Conservation (phyloP, 2,329 filamentous ascomycete genomes). For the Hymenoscyphus repandus region DNA sequence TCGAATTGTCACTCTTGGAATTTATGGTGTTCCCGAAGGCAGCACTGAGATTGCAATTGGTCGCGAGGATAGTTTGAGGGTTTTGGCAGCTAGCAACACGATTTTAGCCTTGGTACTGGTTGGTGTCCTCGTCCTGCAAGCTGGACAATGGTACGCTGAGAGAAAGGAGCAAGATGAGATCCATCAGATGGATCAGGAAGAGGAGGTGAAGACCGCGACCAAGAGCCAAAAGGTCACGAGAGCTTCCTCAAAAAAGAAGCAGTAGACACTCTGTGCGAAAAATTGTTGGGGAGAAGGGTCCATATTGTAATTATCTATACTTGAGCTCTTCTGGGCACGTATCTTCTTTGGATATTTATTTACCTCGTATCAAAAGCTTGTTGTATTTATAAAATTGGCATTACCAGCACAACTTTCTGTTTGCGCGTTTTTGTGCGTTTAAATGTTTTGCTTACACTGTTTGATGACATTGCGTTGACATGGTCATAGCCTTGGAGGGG, state of each 20-base stretch:
- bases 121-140: constrained; percentile 87
- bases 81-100: constrained; percentile 90
- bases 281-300: too few relatives aligned
- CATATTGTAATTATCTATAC: too few relatives aligned
- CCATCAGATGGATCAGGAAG: constrained; percentile 54
- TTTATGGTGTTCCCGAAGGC: constrained; percentile 39
- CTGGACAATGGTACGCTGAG: constrained; percentile 98
- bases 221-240: constrained; percentile 33
- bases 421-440: too few relatives aligned
- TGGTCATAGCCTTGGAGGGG: too few relatives aligned
- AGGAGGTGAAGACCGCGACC: constrained; percentile 41
- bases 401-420: too few relatives aligned
- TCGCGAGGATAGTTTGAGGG: constrained; percentile 83
- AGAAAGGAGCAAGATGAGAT: constrained; percentile 81
- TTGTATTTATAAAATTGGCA: too few relatives aligned
- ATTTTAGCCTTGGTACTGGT: constrained; percentile 90
- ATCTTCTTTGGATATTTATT: too few relatives aligned
- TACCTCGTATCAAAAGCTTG: too few relatives aligned
- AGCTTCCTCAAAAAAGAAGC: constrained; percentile 33
- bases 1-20: constrained; percentile 70
- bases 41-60: constrained; percentile 61
- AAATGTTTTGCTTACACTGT: too few relatives aligned
- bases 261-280: constrained; percentile 15
- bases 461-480: too few relatives aligned
- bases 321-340: too few relatives aligned